A percentile compares a stretch with the other conserved stretches of the same genome.
Evolutionary conservation across 192 early-diverging fungal genomes (phyloP).

Genomic region (Martensiomyces pterosporus): DNA sequence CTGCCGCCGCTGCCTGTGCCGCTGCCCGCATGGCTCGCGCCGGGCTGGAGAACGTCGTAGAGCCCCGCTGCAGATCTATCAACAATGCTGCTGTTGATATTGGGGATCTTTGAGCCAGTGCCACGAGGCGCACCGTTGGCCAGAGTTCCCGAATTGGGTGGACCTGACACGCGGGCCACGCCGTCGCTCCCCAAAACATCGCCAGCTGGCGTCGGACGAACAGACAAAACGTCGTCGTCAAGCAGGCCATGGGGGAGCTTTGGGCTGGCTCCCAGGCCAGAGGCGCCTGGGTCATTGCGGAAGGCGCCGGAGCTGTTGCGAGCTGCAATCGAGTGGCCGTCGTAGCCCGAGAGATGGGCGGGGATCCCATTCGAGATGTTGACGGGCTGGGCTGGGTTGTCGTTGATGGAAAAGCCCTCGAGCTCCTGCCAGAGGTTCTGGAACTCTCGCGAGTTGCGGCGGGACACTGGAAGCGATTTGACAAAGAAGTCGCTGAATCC

Average conservation of each 20-base stretch:
- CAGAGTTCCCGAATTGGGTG: background rate
- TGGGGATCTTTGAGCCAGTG: too few relatives aligned
- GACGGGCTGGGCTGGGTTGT: slow-evolving; percentile 13
- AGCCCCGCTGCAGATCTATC: too few relatives aligned
- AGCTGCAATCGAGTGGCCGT: slow-evolving; percentile 31
- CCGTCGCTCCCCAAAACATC: background rate
- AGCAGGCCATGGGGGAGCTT: slow-evolving; percentile 48
- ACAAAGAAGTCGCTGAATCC: slow-evolving; percentile 42
- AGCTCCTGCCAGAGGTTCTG: slow-evolving; percentile 49
- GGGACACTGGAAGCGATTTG: slow-evolving; percentile 63
- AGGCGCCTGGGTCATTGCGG: slow-evolving; percentile 13
- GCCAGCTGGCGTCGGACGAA: background rate
- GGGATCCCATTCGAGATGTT: slow-evolving; percentile 1
- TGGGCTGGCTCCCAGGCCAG: slow-evolving; percentile 36
- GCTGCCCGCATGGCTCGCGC: too few relatives aligned
- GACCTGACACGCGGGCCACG: background rate
- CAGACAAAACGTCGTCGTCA: slow-evolving; percentile 33
- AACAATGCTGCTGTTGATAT: background rate
- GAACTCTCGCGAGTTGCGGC: slow-evolving; percentile 69
- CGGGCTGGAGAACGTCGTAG: background rate
- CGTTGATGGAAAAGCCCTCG: slow-evolving; percentile 42
- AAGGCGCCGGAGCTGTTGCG: slow-evolving; percentile 34
- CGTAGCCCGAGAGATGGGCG: slow-evolving; percentile 14
- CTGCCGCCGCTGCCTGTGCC: too few relatives aligned
- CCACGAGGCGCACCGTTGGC: background rate